These are phyloP conservation scores for Paraphoma chrysanthemicola DNA, from an alignment of 2,329 filamentous ascomycete genomes.

Conservation along the genomic window DNA sequence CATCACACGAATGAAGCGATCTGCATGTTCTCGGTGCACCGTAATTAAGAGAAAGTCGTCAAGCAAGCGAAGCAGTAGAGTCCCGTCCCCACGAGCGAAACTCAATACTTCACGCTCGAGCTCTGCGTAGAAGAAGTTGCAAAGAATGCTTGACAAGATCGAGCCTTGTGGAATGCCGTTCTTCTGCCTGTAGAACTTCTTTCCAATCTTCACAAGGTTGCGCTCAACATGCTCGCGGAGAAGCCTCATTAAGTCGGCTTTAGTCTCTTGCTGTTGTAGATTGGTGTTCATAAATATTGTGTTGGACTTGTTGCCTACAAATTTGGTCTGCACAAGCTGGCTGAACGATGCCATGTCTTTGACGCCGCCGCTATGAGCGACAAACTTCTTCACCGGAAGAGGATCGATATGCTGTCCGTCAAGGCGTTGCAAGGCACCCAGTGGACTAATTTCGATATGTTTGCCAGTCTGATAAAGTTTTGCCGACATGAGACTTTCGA, in stretches of 20 bases:
- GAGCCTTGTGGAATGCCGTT: conserved; percentile 93
- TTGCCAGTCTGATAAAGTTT: conserved; percentile 73
- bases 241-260: conserved; percentile 69
- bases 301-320: conserved; percentile 54
- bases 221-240: conserved; percentile 79
- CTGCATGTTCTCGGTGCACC: conserved; percentile 69
- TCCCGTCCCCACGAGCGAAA: conserved; percentile 69
- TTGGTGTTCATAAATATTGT: conserved; percentile 80
- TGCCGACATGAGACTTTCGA: conserved; percentile 64
- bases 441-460: conserved; percentile 73
- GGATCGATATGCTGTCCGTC: conserved; percentile 37
- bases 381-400: conserved; percentile 47
- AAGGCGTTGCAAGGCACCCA: conserved; percentile 43
- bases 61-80: conserved; percentile 79
- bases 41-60: conserved; percentile 95
- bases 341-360: conserved; percentile 42
- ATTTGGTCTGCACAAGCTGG: conserved; percentile 37
- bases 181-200: conserved; percentile 86
- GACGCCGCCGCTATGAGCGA: conserved; percentile 47
- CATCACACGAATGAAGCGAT: conserved; percentile 79
- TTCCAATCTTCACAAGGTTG: conserved; percentile 88
- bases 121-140: conserved; percentile 95
- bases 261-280: conserved; percentile 63
- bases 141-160: conserved; percentile 82
- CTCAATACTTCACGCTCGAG: conserved; percentile 73